A percentile compares a stretch with the other conserved stretches of the same genome.
Conservation (phyloP, 805 yeast genomes). For the Brettanomyces anomalus region DNA sequence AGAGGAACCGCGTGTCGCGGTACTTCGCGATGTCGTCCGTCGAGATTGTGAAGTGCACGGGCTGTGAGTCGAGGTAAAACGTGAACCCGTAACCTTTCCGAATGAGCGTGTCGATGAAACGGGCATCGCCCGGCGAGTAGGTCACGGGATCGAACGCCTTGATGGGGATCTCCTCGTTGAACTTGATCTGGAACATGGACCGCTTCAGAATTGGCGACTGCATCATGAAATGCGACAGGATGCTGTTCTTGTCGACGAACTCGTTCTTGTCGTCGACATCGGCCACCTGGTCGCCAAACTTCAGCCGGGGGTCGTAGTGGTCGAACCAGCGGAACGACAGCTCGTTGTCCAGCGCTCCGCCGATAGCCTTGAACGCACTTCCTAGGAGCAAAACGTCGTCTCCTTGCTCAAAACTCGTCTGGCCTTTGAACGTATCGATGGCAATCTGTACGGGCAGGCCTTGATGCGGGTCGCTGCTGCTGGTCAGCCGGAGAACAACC, state of each 20-base stretch:
- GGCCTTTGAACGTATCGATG: neutral
- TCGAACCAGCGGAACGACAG: slow-evolving; percentile 1
- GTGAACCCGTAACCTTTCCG: slow-evolving; percentile 2
- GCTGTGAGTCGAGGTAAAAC: neutral
- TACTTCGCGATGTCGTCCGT: neutral
- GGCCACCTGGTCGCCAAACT: neutral
- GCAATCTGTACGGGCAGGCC: neutral
- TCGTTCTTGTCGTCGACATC: neutral
- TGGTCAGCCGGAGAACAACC: neutral
- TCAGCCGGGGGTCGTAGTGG: neutral
- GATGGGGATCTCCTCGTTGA: neutral
- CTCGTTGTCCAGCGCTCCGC: slow-evolving; percentile 1
- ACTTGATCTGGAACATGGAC: neutral
- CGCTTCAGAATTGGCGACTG: neutral
- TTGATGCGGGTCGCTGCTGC: neutral
- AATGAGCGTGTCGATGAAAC: slow-evolving; percentile 3
- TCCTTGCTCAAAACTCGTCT: slow-evolving; percentile 1
- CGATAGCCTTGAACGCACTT: neutral
- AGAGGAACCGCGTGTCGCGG: neutral
- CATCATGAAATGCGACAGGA: neutral
- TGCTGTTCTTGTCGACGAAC: neutral
- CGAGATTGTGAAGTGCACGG: neutral
- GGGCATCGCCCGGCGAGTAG: slow-evolving; percentile 1
- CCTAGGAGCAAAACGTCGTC: slow-evolving; percentile 1
- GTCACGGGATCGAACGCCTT: neutral